These are phyloP conservation scores for Gnomoniopsis sp. DNA, from an alignment of 2,329 filamentous ascomycete genomes.

Conservation along the genomic window DNA sequence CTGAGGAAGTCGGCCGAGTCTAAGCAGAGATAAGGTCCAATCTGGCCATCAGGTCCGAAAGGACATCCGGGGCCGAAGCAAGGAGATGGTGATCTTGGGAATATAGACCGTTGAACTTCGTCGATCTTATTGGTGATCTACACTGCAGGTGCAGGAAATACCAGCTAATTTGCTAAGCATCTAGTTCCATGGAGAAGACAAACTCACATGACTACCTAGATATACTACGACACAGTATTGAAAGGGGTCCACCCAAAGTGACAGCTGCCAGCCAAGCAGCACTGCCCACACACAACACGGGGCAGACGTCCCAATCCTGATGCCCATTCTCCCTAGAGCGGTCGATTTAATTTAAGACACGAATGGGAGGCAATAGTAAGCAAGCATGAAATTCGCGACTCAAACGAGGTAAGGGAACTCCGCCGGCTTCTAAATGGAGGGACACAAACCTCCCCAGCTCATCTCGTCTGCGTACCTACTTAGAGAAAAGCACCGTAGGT, in stretches of 20 bases:
- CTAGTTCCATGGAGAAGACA: no score
- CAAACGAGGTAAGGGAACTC: not conserved
- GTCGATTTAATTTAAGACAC: not conserved
- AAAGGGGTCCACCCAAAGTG: not conserved
- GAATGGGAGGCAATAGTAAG: not conserved
- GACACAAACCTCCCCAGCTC: no score
- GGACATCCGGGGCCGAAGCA: not conserved
- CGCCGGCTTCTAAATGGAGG: not conserved
- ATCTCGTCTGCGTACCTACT: not conserved
- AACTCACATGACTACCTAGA: no score
- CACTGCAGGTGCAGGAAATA: not conserved
- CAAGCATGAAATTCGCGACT: not conserved
- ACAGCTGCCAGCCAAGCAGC: not conserved
- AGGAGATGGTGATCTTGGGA: no score
- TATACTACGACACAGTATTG: no score
- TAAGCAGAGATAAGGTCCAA: not conserved
- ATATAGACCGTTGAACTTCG: no score
- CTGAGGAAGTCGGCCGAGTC: not conserved
- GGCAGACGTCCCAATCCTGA: not conserved
- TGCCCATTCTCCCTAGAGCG: no score
- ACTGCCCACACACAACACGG: not conserved
- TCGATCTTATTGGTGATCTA: not conserved
- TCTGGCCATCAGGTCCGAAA: not conserved
- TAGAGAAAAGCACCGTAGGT: no score
- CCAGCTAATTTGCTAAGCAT: no score